Evolutionary conservation across 192 early-diverging fungal genomes (phyloP), one percentile per base, ranked within the genome.

Genomic region (Physocladia obscura): DNA sequence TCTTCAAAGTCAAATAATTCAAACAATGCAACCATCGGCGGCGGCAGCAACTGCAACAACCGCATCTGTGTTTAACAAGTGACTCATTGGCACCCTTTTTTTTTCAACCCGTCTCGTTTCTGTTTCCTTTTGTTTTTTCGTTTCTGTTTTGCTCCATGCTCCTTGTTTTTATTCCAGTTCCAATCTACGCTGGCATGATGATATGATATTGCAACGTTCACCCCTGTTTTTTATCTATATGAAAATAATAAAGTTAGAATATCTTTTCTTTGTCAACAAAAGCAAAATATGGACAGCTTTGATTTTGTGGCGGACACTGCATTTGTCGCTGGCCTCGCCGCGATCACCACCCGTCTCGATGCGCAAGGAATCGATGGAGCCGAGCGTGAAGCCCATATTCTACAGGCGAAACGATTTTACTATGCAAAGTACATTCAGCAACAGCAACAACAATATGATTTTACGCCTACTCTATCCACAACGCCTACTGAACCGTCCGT

Each of bases 401-500:
- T 60, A 21, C 62, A 79, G 29, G 76, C 76, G 22, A 77, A 77
- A 51, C 71, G 68, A 27, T 81, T 81, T 44, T 81, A 81, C 60
- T 81, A 55, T 39, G 57, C 59, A 24, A 79, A 73, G 74, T 79
- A 57, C 50, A 69, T 52, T 31, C 47, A 24, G 29, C 22, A 1
- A 15, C 1, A 11, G n/a, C n/a, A 8, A 8, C 8, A 44, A 13
- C 11, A 44, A n/a, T n/a, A 44, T n/a, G 69, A 11, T 1, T 13
- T 65, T 24, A 30, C 27, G 15, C 36, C 8, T 44, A 24, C 11
- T 4, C n/a, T 19, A 11, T 11, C 26, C 15, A 13, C 34, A 29
- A 27, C 44, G 19, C 21, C 4, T 51, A 6, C 5, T 56, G 74
- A 5, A 73, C 73, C 36, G 60, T 74, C 47, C n/a, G 44, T 36